Percentiles rank a stretch among this genome's conserved stretches.
These are phyloP conservation scores for Trifolium pratense DNA, from an alignment of 306 rosid species.

Conservation along the genomic window DNA sequence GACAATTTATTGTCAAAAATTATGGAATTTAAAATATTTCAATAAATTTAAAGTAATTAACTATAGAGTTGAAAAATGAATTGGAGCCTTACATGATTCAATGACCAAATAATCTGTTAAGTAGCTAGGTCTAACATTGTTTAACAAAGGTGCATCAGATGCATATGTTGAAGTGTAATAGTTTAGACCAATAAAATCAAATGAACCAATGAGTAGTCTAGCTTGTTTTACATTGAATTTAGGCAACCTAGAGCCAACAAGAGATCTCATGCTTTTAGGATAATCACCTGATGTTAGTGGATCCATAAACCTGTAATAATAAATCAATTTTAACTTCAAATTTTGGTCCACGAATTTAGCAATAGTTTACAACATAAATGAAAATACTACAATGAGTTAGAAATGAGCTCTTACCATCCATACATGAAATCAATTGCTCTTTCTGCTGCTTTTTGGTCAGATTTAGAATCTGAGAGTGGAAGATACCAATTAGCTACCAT, in stretches of 20 bases:
- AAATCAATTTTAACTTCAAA: too few relatives aligned
- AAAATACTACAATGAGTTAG: background rate
- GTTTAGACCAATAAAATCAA: conserved; percentile 68
- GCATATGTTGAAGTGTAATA: conserved; percentile 60
- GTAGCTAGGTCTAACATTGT: conserved; percentile 40
- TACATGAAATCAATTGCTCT: conserved; percentile 51
- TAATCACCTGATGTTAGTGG: conserved; percentile 65
- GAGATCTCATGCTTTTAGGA: conserved; percentile 57
- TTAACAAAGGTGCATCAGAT: conserved; percentile 31
- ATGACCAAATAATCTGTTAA: conserved; percentile 41
- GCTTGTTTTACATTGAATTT: conserved; percentile 52
- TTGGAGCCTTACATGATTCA: conserved; percentile 39
- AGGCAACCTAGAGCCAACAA: conserved; percentile 55
- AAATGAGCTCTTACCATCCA: conserved; percentile 52
- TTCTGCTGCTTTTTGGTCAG: conserved; percentile 39
- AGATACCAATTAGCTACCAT: conserved; percentile 42
- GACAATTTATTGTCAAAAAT: background rate
- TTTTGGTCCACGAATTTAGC: too few relatives aligned
- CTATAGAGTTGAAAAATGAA: background rate
- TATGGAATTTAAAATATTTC: background rate
- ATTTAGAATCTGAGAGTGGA: conserved; percentile 40
- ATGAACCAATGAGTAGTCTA: conserved; percentile 49
- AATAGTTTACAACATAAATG: too few relatives aligned
- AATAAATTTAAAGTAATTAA: background rate
- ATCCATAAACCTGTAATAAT: conserved; percentile 54